phyloP scores from a whole-genome alignment of 306 rosid genomes.

The Datisca glomerata region DNA sequence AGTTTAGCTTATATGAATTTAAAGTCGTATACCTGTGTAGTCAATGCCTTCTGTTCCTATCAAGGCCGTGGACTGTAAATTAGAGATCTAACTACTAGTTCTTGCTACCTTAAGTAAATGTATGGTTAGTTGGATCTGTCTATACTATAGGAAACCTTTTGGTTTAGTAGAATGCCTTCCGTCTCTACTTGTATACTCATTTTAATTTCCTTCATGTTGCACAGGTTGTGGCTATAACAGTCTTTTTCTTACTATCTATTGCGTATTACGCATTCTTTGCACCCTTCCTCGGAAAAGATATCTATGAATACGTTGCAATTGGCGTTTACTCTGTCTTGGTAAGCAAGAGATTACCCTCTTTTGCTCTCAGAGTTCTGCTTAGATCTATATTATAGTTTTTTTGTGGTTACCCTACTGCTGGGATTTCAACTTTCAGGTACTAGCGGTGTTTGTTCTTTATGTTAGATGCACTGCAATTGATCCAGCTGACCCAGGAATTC shows the following conservation, averaged over 20 bases:
- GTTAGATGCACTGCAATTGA: conserved; percentile 78
- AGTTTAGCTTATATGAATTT: too few species aligned
- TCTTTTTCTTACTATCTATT: conserved; percentile 61
- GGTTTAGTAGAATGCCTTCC: neutral
- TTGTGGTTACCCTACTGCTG: conserved; percentile 12
- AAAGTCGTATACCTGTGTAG: too few species aligned
- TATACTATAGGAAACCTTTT: too few species aligned
- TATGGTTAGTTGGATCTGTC: conserved; percentile 1
- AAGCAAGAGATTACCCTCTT: conserved; percentile 12
- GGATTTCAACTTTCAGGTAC: conserved; percentile 36
- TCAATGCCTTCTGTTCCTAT: too few species aligned
- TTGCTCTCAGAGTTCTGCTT: neutral
- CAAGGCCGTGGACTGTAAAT: neutral
- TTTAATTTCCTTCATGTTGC: conserved; percentile 10
- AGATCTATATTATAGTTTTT: neutral
- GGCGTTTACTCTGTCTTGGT: conserved; percentile 65
- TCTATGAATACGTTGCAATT: conserved; percentile 47
- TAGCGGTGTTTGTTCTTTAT: conserved; percentile 60
- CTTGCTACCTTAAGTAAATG: neutral
- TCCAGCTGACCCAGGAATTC: conserved; percentile 63
- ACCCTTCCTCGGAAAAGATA: conserved; percentile 50
- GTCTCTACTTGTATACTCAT: conserved; percentile 10
- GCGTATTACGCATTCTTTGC: conserved; percentile 79
- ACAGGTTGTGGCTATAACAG: conserved; percentile 77
- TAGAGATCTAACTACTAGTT: neutral